Base-by-base conservation (phyloP, 106 monocot species). In the Alisma plantagoaquatica region DNA sequence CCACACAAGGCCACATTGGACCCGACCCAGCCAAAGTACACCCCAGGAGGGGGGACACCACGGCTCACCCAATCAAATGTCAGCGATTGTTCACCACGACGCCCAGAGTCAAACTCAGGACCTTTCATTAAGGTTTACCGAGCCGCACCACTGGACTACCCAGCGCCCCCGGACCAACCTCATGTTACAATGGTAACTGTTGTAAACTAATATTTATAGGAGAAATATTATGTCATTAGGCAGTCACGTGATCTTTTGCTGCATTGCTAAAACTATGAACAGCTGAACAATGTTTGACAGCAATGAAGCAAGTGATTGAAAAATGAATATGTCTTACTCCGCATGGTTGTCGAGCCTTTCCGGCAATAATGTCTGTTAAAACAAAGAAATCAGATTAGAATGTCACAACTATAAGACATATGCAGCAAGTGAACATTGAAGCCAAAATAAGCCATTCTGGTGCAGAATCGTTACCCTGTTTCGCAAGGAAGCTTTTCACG, bases 341-440 rank as follows among this genome's bases (percentile, higher is more conserved):
- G 19, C 0, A 47, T 14, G 19, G n/a, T n/a, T 33, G 73, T 77
- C 33, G 82, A 66, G 38, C 82, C 82, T 63, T 23, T 57, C 43
- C 73, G 59, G 82, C 82, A 82, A 63, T 73, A 82, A 70, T 77
- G 57, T 33, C 82, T 82, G 77, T 23, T 65, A 48, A 10, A 8
- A 3, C n/a, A 46, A 46, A 4, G 3, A 46, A 46, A 46, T n/a
- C n/a, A 6, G 19, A 46, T n/a, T n/a, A 8, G 3, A 10, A 46
- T 3, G n/a, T 18, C 16, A n/a, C 19, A 56, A 29, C 24, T 15
- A 22, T 42, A 12, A 12, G 27, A 41, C 16, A 22, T 18, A 33
- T 2, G 43, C 31, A 23, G 3, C 2, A 46, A 42, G 9, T 38
- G 35, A 38, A 38, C 35, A 7, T 38, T 38, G 35, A 14, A 38